A percentile compares a stretch with the other conserved stretches of the same genome.
phyloP scores from a whole-genome alignment of 2,329 filamentous ascomycete genomes.

The Pestalotiopsis fici region DNA sequence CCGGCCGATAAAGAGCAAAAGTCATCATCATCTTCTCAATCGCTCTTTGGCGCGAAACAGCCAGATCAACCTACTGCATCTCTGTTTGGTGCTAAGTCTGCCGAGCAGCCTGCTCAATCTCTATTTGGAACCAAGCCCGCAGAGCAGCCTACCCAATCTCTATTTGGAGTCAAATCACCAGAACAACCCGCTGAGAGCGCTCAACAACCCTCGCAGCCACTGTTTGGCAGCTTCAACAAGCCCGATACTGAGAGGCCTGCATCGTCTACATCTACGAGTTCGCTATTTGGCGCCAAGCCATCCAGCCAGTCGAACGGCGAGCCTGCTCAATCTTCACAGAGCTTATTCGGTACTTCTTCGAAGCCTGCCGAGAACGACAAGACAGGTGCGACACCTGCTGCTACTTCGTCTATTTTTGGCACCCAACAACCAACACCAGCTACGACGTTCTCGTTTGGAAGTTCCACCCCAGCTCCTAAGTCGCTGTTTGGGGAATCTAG shows the following conservation, averaged over 20 bases:
- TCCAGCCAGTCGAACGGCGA: constrained; percentile 13
- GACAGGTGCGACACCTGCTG: not conserved
- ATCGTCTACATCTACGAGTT: constrained; percentile 12
- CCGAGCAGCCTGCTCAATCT: constrained; percentile 24
- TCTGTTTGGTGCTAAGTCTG: not conserved
- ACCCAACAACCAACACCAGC: constrained; percentile 16
- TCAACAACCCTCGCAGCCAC: constrained; percentile 4
- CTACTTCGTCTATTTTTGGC: constrained; percentile 21
- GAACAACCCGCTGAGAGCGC: constrained; percentile 13
- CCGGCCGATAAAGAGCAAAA: not conserved
- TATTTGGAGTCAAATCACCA: not conserved
- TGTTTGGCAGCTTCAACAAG: constrained; percentile 1
- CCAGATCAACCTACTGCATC: not conserved
- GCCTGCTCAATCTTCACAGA: constrained; percentile 5
- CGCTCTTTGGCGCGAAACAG: not conserved
- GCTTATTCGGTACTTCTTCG: constrained; percentile 20
- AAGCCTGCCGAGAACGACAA: constrained; percentile 19
- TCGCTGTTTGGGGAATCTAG: constrained; percentile 15
- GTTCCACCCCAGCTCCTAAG: constrained; percentile 13
- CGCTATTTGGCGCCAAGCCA: constrained; percentile 17
- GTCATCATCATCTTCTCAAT: not conserved
- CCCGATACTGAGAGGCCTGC: not conserved
- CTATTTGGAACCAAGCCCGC: constrained; percentile 6
- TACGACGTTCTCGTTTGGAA: constrained; percentile 16
- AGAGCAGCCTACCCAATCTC: constrained; percentile 23